phyloP scores from a whole-genome alignment of 352 stramenopile genomes.

The Globisporangium camurandrum region DNA sequence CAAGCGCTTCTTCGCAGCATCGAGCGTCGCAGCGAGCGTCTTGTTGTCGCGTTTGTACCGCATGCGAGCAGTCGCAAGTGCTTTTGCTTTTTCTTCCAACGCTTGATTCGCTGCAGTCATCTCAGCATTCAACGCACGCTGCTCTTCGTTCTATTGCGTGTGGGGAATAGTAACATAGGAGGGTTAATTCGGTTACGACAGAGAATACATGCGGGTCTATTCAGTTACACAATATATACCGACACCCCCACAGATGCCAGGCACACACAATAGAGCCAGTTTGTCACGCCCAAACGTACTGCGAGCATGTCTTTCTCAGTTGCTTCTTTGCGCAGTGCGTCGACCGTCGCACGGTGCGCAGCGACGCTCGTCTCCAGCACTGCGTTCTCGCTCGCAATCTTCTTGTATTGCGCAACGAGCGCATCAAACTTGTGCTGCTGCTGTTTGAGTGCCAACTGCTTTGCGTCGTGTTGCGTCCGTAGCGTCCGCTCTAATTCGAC shows the following conservation, averaged over 20 bases:
- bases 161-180: no score
- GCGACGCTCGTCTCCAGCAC: slow-evolving; percentile 61
- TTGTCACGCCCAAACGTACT: no score
- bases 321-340: slow-evolving; percentile 77
- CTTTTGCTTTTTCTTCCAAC: slow-evolving; percentile 84
- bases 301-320: slow-evolving; percentile 84
- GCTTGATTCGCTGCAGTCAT: slow-evolving; percentile 77
- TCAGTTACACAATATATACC: no score
- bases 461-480: slow-evolving; percentile 64
- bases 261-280: no score
- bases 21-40: slow-evolving; percentile 54
- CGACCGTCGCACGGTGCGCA: slow-evolving; percentile 53
- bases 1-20: slow-evolving; percentile 77
- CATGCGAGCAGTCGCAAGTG: slow-evolving; percentile 78
- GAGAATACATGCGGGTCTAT: no score
- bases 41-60: slow-evolving; percentile 89
- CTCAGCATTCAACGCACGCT: slow-evolving; percentile 78
- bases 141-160: slow-evolving; percentile 87
- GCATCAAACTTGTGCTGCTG: slow-evolving; percentile 72
- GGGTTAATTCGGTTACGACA: no score
- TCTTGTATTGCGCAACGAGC: slow-evolving; percentile 64
- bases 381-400: slow-evolving; percentile 79
- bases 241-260: no score
- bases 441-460: no score
- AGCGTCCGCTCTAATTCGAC: slow-evolving; percentile 66